Conservation (phyloP, 805 yeast species). For the Candida methanosorbosa region DNA sequence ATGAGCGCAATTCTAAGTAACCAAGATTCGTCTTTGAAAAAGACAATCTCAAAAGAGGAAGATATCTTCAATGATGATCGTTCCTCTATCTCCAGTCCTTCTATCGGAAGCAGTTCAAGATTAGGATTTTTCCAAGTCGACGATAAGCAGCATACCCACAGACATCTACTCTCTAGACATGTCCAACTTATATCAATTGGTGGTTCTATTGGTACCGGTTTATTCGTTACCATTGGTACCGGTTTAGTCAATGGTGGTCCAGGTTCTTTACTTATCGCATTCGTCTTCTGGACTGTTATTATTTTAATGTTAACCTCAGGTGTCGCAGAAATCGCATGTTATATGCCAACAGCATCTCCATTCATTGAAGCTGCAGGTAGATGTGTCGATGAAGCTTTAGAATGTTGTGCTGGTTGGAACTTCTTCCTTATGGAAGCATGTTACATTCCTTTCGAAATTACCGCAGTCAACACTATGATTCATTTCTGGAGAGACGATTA, state of each 20-base stretch:
- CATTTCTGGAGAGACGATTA: constrained; percentile 44
- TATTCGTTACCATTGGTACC: constrained; percentile 28
- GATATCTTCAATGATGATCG: not conserved
- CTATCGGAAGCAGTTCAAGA: too few relatives aligned
- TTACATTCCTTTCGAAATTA: constrained; percentile 40
- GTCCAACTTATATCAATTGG: constrained; percentile 32
- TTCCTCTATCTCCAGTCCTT: too few relatives aligned
- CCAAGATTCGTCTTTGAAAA: not conserved
- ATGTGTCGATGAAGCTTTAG: constrained; percentile 28
- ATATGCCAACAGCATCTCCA: constrained; percentile 28
- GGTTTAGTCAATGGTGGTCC: constrained; percentile 29
- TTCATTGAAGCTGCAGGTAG: constrained; percentile 29
- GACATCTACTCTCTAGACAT: constrained; percentile 27
- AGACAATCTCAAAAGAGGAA: not conserved
- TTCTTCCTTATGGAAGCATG: constrained; percentile 34
- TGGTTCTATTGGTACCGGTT: constrained; percentile 31
- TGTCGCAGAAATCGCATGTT: constrained; percentile 29
- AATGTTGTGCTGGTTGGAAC: constrained; percentile 26
- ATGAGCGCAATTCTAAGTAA: too few relatives aligned
- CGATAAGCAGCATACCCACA: constrained; percentile 12
- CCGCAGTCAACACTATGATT: constrained; percentile 42
- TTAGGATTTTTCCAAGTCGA: not conserved
- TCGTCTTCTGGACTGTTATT: constrained; percentile 23
- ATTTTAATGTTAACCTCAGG: constrained; percentile 26
- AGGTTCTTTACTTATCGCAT: constrained; percentile 23